These are phyloP conservation scores for Jamesozyma lodderae DNA, from an alignment of 805 yeast genomes.

Conservation along the genomic window DNA sequence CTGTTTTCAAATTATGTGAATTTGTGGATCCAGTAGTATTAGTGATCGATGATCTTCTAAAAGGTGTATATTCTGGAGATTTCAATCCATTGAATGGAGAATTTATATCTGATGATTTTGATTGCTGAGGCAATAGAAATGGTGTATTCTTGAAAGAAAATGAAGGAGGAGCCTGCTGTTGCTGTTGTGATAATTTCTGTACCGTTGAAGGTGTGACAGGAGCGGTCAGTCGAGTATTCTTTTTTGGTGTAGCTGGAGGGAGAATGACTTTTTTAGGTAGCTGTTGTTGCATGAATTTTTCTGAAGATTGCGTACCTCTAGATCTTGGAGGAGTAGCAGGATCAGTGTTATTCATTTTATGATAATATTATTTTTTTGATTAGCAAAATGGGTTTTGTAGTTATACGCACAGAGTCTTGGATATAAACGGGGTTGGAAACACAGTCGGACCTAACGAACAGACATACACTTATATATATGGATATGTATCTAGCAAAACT, in stretches of 20 bases:
- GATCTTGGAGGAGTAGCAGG: slow-evolving; percentile 31
- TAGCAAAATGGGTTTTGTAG: not conserved
- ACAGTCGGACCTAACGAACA: no score
- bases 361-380: not conserved
- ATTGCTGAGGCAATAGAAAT: slow-evolving; percentile 11
- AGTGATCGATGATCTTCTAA: slow-evolving; percentile 10
- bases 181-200: not conserved
- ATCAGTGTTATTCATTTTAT: slow-evolving; percentile 3
- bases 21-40: not conserved
- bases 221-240: not conserved
- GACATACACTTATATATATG: no score
- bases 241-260: slow-evolving; percentile 11
- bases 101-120: not conserved
- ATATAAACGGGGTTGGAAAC: no score
- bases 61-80: slow-evolving; percentile 29
- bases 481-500: no score
- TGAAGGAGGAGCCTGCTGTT: not conserved
- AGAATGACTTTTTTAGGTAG: slow-evolving; percentile 2
- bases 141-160: slow-evolving; percentile 11
- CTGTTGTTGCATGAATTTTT: not conserved
- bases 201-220: slow-evolving; percentile 25
- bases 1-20: slow-evolving; percentile 9
- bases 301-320: slow-evolving; percentile 6
- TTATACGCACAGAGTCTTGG: no score
- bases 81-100: slow-evolving; percentile 21